These are phyloP conservation scores for Comarum palustre DNA, from an alignment of 306 rosid species.

Conservation along the genomic window DNA sequence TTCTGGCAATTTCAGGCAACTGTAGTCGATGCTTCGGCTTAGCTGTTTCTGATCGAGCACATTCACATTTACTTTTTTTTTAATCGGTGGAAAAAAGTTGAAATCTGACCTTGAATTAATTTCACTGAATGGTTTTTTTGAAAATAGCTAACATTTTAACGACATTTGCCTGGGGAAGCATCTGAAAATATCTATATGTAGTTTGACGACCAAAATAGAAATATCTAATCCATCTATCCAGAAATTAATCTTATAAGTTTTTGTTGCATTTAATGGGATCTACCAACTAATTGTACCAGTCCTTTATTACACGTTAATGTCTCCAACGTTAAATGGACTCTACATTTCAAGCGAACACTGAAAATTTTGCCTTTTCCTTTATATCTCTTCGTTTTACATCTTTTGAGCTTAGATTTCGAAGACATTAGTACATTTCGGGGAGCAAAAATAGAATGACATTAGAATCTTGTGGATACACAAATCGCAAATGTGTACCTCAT, in stretches of 20 bases:
- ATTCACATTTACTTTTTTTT: neutral
- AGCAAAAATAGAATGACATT: too few relatives aligned
- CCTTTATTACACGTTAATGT: neutral
- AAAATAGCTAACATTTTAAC: neutral
- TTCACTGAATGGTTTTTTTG: too few relatives aligned
- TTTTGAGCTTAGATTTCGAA: too few relatives aligned
- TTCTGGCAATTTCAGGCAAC: neutral
- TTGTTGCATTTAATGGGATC: neutral
- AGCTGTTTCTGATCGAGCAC: neutral
- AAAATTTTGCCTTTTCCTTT: too few relatives aligned
- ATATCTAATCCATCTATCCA: neutral
- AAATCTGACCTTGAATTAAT: too few relatives aligned
- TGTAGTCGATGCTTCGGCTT: neutral
- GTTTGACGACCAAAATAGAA: neutral
- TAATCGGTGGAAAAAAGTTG: too few relatives aligned
- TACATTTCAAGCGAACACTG: neutral
- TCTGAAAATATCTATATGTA: too few relatives aligned
- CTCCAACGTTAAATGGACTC: neutral
- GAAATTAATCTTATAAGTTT: neutral
- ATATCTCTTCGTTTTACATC: too few relatives aligned
- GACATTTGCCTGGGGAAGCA: too few relatives aligned
- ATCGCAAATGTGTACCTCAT: too few relatives aligned
- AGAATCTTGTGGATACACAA: too few relatives aligned
- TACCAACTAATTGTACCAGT: neutral
- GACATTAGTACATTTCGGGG: too few relatives aligned